Base-by-base conservation (phyloP, 108 stramenopile species). In the Skeletonema marinoi region DNA sequence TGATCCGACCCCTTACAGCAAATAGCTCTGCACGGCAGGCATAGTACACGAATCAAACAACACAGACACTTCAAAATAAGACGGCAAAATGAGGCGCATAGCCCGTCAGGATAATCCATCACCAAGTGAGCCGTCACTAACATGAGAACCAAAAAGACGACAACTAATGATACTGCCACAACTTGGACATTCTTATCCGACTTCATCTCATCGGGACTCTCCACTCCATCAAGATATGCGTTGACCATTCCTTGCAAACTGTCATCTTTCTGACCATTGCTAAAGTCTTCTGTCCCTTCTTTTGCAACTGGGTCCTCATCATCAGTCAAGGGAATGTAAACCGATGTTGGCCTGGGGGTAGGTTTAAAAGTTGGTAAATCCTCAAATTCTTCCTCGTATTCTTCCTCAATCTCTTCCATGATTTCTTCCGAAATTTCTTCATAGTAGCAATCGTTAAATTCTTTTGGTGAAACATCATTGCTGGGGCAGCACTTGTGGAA, bases 81-180 rank as follows among this genome's bases (percentile, higher is more conserved):
- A 16, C 81, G 81, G 48, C 81, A 82, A n/a, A 75, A 66, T 36
- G 70, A 70, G 2, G 81, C 81, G 29, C 81, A 82, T 48, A 82
- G 48, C 19, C 81, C 81, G 68, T 82, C 81, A 8, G 81, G 81
- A 61, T 82, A 62, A n/a, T 82, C 70, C 81, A 82, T 82, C 0
- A 71, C 70, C 50, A 74, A 65, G 32, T 72, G 71, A 42, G 75
- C 81, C 0, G 81, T 76, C 13, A 76, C 6, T 32, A 82, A 56
- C 60, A 62, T 21, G 4, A 67, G 19, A 3, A 75, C 71, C n/a
- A 82, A 6, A 60, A 82, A 76, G 21, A 72, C 21, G 0, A 71
- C 66, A 0, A 71, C 62, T 59, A 82, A 71, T 7, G 65, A 62
- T n/a, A 70, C 62, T n/a, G 75, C 74, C 30, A 72, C 75, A 1